Conservation (phyloP, 2,329 filamentous ascomycete species). For the Pseudogymnoascus sp. region DNA sequence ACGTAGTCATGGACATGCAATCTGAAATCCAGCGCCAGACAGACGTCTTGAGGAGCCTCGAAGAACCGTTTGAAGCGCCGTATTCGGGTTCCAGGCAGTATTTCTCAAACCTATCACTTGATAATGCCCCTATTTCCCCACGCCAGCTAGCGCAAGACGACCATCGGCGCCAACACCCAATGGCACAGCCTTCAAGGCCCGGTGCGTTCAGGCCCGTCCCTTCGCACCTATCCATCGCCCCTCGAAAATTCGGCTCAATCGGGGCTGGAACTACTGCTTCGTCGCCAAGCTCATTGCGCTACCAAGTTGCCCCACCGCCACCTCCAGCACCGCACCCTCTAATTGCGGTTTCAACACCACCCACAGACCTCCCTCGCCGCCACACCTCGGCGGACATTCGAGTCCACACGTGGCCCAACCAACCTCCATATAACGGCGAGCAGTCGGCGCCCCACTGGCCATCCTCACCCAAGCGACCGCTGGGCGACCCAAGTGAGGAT, state of each 20-base stretch:
- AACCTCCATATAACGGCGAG: constrained; percentile 61
- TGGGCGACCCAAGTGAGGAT: constrained; percentile 41
- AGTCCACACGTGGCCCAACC: constrained; percentile 68
- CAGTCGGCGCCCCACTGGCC: constrained; percentile 57
- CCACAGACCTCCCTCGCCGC: constrained; percentile 66
- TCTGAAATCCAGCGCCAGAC: constrained; percentile 53
- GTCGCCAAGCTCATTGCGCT: constrained; percentile 66
- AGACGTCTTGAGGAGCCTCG: constrained; percentile 48
- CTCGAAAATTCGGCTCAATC: constrained; percentile 79
- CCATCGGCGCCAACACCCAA: constrained; percentile 61
- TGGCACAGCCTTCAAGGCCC: constrained; percentile 48
- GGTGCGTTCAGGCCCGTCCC: constrained; percentile 71
- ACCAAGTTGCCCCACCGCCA: constrained; percentile 41
- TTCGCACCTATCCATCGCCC: constrained; percentile 70
- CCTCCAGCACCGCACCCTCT: constrained; percentile 57
- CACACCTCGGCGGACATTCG: constrained; percentile 96
- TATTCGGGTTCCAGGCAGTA: constrained; percentile 58
- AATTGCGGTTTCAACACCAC: constrained; percentile 53
- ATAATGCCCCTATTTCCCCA: constrained; percentile 76
- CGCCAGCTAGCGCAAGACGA: constrained; percentile 83
- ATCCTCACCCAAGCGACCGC: constrained; percentile 51
- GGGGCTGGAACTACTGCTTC: constrained; percentile 58
- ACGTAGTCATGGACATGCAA: constrained; percentile 48
- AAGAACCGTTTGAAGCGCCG: constrained; percentile 60
- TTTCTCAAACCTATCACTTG: constrained; percentile 52